Conservation (phyloP, 2,329 filamentous ascomycete species). For the Arthrobotrys pseudoclavata region DNA sequence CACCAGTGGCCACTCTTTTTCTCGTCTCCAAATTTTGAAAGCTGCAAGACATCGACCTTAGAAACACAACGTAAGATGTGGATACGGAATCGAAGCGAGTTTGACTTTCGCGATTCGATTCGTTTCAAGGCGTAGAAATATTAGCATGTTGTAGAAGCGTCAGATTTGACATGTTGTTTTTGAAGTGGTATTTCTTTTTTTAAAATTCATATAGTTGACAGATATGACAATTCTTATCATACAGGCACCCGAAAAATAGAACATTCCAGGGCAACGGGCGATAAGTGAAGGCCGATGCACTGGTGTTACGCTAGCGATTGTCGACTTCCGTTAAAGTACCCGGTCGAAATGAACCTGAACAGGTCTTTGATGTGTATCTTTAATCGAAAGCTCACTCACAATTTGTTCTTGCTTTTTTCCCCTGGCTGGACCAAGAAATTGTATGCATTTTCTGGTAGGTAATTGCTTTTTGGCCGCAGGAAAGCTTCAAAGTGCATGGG, state of each 20-base stretch:
- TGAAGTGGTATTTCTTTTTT: background rate
- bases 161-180: background rate
- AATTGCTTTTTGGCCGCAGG: slow-evolving; percentile 3
- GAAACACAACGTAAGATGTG: slow-evolving; percentile 48
- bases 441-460: too few relatives aligned
- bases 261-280: background rate
- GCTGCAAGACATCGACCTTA: slow-evolving; percentile 56
- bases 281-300: slow-evolving; percentile 24
- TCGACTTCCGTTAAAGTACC: background rate
- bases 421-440: background rate
- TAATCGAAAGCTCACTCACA: background rate
- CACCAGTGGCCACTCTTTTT: slow-evolving; percentile 22
- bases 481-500: slow-evolving; percentile 1
- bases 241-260: background rate
- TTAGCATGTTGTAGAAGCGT: slow-evolving; percentile 29
- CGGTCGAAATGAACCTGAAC: background rate
- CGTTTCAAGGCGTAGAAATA: background rate
- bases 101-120: slow-evolving; percentile 19
- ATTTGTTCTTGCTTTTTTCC: background rate
- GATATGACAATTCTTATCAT: background rate
- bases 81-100: slow-evolving; percentile 32
- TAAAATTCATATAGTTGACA: background rate
- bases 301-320: slow-evolving; percentile 41
- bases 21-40: slow-evolving; percentile 57
- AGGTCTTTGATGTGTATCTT: slow-evolving; percentile 13